Evolutionary conservation across 768 basidiomycete genomes (phyloP), one percentile per base, ranked within the genome.

Genomic region (Amanita molliuscula): DNA sequence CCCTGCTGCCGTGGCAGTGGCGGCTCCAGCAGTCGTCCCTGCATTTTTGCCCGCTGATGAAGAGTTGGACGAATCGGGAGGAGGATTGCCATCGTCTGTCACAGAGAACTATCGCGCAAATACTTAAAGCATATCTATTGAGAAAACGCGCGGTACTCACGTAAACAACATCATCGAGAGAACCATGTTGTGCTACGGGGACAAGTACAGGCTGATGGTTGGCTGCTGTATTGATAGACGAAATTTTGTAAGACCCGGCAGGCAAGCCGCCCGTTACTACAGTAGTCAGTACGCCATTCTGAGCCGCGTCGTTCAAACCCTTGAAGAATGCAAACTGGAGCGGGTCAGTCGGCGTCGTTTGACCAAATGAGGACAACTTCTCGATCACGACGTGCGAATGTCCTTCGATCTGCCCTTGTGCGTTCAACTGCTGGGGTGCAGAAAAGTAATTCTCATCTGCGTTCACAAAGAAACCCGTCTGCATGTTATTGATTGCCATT

Each of bases 271-370:
- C 62, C 8, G 70, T 51, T 58, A 76, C 64, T 62, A 65, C 50
- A 67, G 66, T 73, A n/a, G 69, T 66, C 9, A 80, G 65, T 3
- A 72, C 54, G 9, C 78, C 80, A 63, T 78, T 76, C 28, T 56
- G 56, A 34, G 78, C 78, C 8, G 67, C 71, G 21, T 67, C 67
- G 53, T 70, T 76, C 53, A 70, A 65, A 55, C 68, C 82, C 74
- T 79, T 78, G 77, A 85, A 84, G 69, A 83, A 84, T 25, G 67
- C 69, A 56, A 84, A 84, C 41, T 64, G 65, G 48, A 60, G 66
- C 4, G 80, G 74, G 60, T 82, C 68, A 31, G 71, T 68, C 28
- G 70, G 59, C 1, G 59, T 58, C n/a, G 71, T 72, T 50, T 71
- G 65, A n/a, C 60, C 60, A 33, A 80, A 53, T 4, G 72, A 64